Conservation (phyloP, 2,329 filamentous ascomycete species). For the Hypoxylon sp. region DNA sequence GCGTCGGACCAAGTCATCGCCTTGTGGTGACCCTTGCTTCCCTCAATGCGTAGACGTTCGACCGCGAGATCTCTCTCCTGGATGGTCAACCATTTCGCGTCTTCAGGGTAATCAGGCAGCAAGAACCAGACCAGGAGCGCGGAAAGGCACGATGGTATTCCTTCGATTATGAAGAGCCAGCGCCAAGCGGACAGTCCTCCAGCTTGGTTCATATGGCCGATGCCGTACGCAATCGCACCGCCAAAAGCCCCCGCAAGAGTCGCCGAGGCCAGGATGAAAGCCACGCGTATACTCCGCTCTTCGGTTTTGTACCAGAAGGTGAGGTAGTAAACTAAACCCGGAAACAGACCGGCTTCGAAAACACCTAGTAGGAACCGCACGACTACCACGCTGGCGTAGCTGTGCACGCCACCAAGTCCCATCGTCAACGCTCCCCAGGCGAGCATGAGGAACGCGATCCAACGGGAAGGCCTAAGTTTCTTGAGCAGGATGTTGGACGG, state of each 20-base stretch:
- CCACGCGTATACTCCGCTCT: slow-evolving; percentile 60
- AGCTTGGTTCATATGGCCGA: slow-evolving; percentile 76
- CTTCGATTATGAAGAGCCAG: slow-evolving; percentile 70
- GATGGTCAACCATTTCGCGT: slow-evolving; percentile 69
- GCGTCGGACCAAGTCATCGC: slow-evolving; percentile 75
- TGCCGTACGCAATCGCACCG: slow-evolving; percentile 78
- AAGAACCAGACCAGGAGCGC: slow-evolving; percentile 68
- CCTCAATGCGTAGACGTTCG: slow-evolving; percentile 57
- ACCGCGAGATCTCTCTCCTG: slow-evolving; percentile 68
- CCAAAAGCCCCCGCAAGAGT: slow-evolving; percentile 80
- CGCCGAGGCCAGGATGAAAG: slow-evolving; percentile 67
- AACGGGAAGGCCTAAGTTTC: slow-evolving; percentile 60
- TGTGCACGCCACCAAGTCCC: slow-evolving; percentile 59
- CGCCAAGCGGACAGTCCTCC: slow-evolving; percentile 75
- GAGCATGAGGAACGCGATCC: slow-evolving; percentile 64
- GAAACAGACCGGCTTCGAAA: slow-evolving; percentile 56
- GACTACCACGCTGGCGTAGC: slow-evolving; percentile 58
- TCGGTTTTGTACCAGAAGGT: slow-evolving; percentile 66
- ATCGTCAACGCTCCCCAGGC: slow-evolving; percentile 63
- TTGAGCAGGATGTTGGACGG: slow-evolving; percentile 56
- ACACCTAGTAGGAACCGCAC: slow-evolving; percentile 62
- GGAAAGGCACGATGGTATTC: slow-evolving; percentile 60
- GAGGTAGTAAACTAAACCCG: slow-evolving; percentile 56
- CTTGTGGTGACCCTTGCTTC: slow-evolving; percentile 68
- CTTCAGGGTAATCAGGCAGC: slow-evolving; percentile 74